Conservation (phyloP, 179 eudicot genomes). For the Spergularia azorica region DNA sequence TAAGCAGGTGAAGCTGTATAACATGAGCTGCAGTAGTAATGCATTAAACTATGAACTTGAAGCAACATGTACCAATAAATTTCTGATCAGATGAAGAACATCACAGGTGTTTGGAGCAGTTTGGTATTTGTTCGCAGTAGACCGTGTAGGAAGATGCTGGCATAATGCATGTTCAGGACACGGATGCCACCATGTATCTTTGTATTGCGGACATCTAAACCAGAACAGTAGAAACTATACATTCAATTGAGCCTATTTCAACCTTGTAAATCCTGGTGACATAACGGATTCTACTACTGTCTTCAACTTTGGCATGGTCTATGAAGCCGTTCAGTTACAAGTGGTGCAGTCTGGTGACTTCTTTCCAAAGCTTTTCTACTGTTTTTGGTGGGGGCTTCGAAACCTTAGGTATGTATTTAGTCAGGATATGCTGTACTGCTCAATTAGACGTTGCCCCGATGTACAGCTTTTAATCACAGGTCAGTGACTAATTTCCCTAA, state of each 20-base stretch:
- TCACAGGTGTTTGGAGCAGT: slow-evolving; percentile 39
- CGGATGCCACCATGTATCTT: slow-evolving; percentile 28
- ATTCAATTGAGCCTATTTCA: slow-evolving; percentile 21
- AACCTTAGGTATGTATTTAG: slow-evolving; percentile 47
- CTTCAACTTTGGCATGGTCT: slow-evolving; percentile 48
- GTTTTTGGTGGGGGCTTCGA: slow-evolving; percentile 64
- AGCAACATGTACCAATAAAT: slow-evolving; percentile 6
- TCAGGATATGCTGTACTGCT: background rate
- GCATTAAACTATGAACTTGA: background rate
- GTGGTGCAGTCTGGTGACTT: slow-evolving; percentile 39
- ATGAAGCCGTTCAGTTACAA: slow-evolving; percentile 32
- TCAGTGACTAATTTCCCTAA: background rate
- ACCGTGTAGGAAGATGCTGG: slow-evolving; percentile 37
- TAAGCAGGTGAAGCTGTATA: background rate
- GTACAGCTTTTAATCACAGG: background rate
- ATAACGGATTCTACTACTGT: slow-evolving; percentile 15
- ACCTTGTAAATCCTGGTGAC: slow-evolving; percentile 20
- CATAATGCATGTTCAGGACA: slow-evolving; percentile 24
- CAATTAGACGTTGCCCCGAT: too few relatives aligned
- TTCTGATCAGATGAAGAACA: background rate
- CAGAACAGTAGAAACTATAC: background rate
- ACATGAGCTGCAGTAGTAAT: background rate
- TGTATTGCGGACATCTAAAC: slow-evolving; percentile 23
- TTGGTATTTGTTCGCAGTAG: slow-evolving; percentile 43
- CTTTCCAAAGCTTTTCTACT: slow-evolving; percentile 36